These are phyloP conservation scores for Piper betle DNA, from an alignment of 164 flowering plant species.

Conservation along the genomic window DNA sequence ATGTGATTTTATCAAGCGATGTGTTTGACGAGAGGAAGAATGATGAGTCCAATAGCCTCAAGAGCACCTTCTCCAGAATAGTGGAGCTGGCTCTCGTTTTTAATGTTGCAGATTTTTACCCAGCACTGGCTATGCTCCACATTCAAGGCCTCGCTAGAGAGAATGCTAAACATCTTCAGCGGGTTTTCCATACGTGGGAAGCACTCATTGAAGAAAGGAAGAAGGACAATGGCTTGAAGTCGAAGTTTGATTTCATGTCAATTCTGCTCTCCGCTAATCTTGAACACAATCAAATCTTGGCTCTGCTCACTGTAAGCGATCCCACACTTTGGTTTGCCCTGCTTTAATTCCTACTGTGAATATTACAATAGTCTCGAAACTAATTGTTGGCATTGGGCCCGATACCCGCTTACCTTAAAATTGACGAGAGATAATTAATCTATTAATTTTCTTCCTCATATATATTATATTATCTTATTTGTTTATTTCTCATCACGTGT, in stretches of 20 bases:
- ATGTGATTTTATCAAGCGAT: no score
- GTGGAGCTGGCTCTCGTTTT: neutral
- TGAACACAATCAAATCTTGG: neutral
- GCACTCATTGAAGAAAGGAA: constrained; percentile 10
- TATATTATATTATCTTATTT: no score
- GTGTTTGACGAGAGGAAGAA: no score
- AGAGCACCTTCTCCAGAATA: no score
- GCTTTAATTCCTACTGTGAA: no score
- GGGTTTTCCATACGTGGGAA: constrained; percentile 10
- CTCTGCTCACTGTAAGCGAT: constrained; percentile 9
- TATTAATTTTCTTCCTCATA: no score
- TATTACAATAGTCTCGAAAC: no score
- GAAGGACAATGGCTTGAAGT: neutral
- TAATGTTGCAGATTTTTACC: constrained; percentile 6
- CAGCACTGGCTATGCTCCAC: constrained; percentile 2
- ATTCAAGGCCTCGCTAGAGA: constrained; percentile 6
- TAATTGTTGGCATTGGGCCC: no score
- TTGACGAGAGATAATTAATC: no score
- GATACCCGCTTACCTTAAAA: no score
- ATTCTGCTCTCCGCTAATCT: neutral
- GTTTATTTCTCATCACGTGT: no score
- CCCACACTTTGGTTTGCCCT: no score
- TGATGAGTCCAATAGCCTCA: neutral
- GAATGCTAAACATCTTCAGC: neutral
- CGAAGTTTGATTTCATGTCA: neutral